Percentiles rank a stretch among this genome's conserved stretches.
These are phyloP conservation scores for Phytopythium ostracodes DNA, from an alignment of 352 stramenopile species.

Conservation along the genomic window DNA sequence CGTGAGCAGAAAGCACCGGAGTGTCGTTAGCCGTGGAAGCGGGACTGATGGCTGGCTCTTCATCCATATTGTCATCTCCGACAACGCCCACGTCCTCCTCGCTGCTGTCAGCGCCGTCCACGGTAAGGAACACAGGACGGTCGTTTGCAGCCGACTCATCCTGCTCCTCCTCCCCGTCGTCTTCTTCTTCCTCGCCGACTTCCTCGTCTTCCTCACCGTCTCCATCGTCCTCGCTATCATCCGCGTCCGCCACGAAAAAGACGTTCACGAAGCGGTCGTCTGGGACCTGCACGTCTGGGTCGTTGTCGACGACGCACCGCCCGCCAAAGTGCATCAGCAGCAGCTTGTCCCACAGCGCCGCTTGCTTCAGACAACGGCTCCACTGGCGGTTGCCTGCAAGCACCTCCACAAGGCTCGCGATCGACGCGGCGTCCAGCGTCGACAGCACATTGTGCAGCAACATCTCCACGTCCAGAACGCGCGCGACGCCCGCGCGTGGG, in stretches of 20 bases:
- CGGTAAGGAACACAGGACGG: neutral
- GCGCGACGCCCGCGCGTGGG: neutral
- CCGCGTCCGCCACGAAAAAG: neutral
- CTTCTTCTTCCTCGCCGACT: no score
- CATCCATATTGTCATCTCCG: neutral
- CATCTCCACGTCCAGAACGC: constrained; percentile 30
- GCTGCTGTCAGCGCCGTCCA: neutral
- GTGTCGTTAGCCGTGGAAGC: neutral
- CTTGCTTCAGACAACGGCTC: constrained; percentile 15
- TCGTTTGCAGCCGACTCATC: no score
- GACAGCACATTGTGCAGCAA: constrained; percentile 22
- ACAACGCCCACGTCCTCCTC: neutral
- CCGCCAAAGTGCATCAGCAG: constrained; percentile 19
- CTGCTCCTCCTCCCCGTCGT: constrained; percentile 10
- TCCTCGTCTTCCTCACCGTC: constrained; percentile 25
- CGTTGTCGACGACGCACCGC: neutral
- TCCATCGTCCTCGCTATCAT: neutral
- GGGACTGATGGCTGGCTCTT: no score
- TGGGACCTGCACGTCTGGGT: neutral
- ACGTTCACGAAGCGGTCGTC: neutral
- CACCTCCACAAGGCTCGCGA: constrained; percentile 27
- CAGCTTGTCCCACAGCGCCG: constrained; percentile 24
- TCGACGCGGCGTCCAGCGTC: constrained; percentile 22
- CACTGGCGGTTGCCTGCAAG: constrained; percentile 20
- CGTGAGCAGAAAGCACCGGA: neutral